Percentiles rank a stretch among this genome's conserved stretches.
Conservation (phyloP, 1,284 basidiomycete species). For the Hymenochaete sp. region DNA sequence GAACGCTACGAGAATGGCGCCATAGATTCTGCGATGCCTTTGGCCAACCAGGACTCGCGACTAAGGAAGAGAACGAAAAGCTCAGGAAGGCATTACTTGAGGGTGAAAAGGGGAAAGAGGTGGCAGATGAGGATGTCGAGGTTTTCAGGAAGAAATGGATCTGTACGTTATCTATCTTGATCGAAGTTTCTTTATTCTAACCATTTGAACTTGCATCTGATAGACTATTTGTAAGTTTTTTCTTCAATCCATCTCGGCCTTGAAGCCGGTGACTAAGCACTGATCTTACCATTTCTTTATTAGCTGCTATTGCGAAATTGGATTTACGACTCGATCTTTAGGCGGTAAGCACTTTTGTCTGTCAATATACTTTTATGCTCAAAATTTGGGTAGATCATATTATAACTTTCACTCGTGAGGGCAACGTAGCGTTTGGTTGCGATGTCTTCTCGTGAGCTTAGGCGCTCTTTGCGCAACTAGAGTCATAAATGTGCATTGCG, state of each 20-base stretch:
- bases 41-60: no score
- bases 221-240: slow-evolving; percentile 36
- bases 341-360: slow-evolving; percentile 39
- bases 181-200: not conserved
- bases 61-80: no score
- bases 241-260: not conserved
- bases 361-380: slow-evolving; percentile 3
- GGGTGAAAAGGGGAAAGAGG: slow-evolving; percentile 51
- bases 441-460: no score
- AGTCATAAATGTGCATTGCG: no score
- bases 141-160: slow-evolving; percentile 77
- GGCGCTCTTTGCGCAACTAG: no score
- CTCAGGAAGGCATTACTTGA: slow-evolving; percentile 54
- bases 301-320: slow-evolving; percentile 70
- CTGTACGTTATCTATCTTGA: slow-evolving; percentile 40
- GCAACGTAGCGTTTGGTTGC: slow-evolving; percentile 42
- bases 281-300: slow-evolving; percentile 21
- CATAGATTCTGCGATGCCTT: slow-evolving; percentile 58
- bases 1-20: slow-evolving; percentile 80
- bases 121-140: slow-evolving; percentile 37
- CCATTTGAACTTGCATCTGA: not conserved
- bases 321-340: slow-evolving; percentile 60
- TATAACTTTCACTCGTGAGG: slow-evolving; percentile 52
- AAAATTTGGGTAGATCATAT: slow-evolving; percentile 39
- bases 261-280: not conserved